Percentiles rank a stretch among this genome's conserved stretches.
Evolutionary conservation across 768 basidiomycete genomes (phyloP).

Genomic region (Russula griseocarnosa): DNA sequence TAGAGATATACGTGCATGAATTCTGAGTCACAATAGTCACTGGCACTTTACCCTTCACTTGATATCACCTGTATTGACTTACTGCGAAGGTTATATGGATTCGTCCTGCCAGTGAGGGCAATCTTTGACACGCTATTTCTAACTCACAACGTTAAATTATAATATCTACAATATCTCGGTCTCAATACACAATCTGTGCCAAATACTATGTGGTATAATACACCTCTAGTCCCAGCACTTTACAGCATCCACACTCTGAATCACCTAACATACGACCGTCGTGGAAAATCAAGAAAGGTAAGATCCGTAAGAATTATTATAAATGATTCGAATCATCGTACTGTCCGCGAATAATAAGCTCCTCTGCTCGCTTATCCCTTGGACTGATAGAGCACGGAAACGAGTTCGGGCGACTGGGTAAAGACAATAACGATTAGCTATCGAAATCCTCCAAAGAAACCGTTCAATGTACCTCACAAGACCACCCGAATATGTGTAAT

Average conservation of each 20-base stretch:
- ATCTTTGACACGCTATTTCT: no score
- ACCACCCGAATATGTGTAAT: not conserved
- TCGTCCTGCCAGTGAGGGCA: no score
- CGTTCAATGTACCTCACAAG: not conserved
- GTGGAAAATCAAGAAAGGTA: not conserved
- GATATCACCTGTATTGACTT: no score
- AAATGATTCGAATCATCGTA: not conserved
- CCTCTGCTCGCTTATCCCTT: constrained; percentile 10
- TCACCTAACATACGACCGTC: not conserved
- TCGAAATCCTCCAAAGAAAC: not conserved
- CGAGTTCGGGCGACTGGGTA: not conserved
- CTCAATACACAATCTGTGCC: not conserved
- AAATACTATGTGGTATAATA: no score
- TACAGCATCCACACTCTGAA: not conserved
- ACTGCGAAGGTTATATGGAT: no score
- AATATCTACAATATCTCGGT: no score
- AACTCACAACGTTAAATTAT: no score
- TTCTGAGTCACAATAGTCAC: no score
- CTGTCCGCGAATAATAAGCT: not conserved
- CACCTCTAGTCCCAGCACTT: no score
- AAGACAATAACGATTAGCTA: not conserved
- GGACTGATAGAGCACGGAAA: constrained; percentile 15
- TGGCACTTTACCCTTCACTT: no score
- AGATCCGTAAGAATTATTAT: not conserved
- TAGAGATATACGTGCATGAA: no score